Evolutionary conservation across 306 rosid species (phyloP), one percentile per base, ranked within the genome.

Genomic region (Dalbergia cultrata): DNA sequence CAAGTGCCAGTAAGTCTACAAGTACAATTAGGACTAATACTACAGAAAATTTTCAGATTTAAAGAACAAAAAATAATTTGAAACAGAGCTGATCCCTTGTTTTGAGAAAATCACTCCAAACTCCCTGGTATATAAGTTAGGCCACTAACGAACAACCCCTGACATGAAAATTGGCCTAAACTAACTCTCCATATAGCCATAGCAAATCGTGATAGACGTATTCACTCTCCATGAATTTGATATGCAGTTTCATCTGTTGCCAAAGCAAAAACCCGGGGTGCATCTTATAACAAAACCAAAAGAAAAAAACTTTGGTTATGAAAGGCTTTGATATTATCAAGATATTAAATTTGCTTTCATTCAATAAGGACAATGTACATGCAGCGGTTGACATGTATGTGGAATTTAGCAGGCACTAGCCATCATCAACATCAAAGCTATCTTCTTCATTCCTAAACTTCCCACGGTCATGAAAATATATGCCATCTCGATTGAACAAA

Each of bases 401-500:
- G 1, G 17, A 3, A 11, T 69, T 65, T 26, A 34, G 19, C 18
- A 62, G 21, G 73, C 76, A 75, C 84, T 74, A 86, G 43, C 85
- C 85, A 21, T 41, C 82, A 76, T 62, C 79, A 22, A 22, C 67
- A 41, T 67, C 75, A 53, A 78, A 63, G 34, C 45, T 82, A 14
- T 81, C 87, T 61, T 69, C 83, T 65, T 66, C 83, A 68, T 56
- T 65, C 39, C 58, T 67, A 3, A 21, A 37, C 41, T 82, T 81
- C 21, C 86, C 76, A 33, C 54, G 77, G 66, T 74, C 86, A 73
- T 79, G 77, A 82, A 95, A 93, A 80, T 86, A 90, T 18, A 95
- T 83, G 13, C 98, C 97, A 39, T 90, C 89, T 66, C 86, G 81
- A 83, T 93, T 93, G 62, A 93, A 93, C 86, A 90, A 80, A 49